Conservation (phyloP, 2,329 filamentous ascomycete genomes). For the Aphanocladium album region DNA sequence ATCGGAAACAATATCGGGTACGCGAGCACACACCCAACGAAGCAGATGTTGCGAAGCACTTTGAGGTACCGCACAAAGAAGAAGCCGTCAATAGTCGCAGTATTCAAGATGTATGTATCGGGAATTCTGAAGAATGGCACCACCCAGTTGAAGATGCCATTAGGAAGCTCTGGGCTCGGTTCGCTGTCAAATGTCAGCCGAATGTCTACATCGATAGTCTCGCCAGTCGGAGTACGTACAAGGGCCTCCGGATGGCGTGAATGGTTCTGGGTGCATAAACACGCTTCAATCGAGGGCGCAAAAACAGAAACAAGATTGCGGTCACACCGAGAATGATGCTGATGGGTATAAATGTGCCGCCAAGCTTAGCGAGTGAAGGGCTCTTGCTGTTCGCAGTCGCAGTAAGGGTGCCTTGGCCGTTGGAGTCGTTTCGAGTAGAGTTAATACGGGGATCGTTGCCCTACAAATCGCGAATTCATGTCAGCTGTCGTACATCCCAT, state of each 20-base stretch:
- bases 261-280: slow-evolving; percentile 53
- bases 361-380: slow-evolving; percentile 31
- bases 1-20: slow-evolving; percentile 85
- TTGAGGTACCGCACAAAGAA: slow-evolving; percentile 71
- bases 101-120: slow-evolving; percentile 78
- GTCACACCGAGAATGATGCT: slow-evolving; percentile 46
- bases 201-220: slow-evolving; percentile 1
- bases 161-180: slow-evolving; percentile 54
- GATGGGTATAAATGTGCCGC: slow-evolving; percentile 51
- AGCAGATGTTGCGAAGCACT: slow-evolving; percentile 73
- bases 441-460: slow-evolving; percentile 30
- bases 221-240: slow-evolving; percentile 25
- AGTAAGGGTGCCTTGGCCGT: slow-evolving; percentile 30
- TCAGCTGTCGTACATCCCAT: neutral
- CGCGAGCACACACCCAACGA: slow-evolving; percentile 77
- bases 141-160: slow-evolving; percentile 64
- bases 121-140: slow-evolving; percentile 59
- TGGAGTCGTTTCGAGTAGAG: slow-evolving; percentile 29
- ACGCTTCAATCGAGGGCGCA: slow-evolving; percentile 43
- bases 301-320: slow-evolving; percentile 42
- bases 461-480: neutral
- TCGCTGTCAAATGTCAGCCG: slow-evolving; percentile 32
- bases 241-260: slow-evolving; percentile 40
- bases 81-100: slow-evolving; percentile 89
- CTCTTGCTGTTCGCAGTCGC: slow-evolving; percentile 27